These are phyloP conservation scores for Aspergillus fischeri DNA, from an alignment of 2,329 filamentous ascomycete genomes.

Conservation along the genomic window DNA sequence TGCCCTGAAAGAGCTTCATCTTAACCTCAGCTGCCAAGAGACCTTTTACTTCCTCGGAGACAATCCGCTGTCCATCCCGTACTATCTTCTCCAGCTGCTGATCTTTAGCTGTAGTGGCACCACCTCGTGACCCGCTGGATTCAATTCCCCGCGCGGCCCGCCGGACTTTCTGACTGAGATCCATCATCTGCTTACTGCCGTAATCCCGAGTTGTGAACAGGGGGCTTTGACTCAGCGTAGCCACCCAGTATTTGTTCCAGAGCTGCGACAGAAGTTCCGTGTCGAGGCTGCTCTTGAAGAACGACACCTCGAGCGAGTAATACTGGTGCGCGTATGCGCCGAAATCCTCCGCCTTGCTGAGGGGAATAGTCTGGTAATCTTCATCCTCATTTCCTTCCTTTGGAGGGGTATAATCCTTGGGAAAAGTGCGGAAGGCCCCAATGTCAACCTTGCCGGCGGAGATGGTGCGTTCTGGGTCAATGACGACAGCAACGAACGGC, in stretches of 20 bases:
- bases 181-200: conserved; percentile 84
- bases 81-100: conserved; percentile 51
- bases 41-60: conserved; percentile 50
- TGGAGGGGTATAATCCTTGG: conserved; percentile 63
- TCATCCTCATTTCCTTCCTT: conserved; percentile 44
- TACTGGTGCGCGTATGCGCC: conserved; percentile 88
- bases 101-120: conserved; percentile 35
- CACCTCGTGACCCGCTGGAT: conserved; percentile 24
- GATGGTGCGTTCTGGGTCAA: conserved; percentile 93
- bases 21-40: conserved; percentile 49
- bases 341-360: conserved; percentile 94
- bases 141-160: conserved; percentile 53
- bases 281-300: conserved; percentile 93
- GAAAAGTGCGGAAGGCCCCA: conserved; percentile 90
- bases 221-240: conserved; percentile 86
- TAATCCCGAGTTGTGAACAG: conserved; percentile 91
- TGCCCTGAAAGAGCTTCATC: conserved; percentile 47
- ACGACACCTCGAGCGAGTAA: conserved; percentile 84
- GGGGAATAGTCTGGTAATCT: conserved; percentile 61
- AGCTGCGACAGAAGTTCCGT: conserved; percentile 78
- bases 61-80: conserved; percentile 54
- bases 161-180: conserved; percentile 77
- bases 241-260: conserved; percentile 97
- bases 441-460: conserved; percentile 95
- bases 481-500: conserved; percentile 91